Evolutionary conservation across 2,329 filamentous ascomycete genomes (phyloP).

Genomic region (Alternaria ventricosa): DNA sequence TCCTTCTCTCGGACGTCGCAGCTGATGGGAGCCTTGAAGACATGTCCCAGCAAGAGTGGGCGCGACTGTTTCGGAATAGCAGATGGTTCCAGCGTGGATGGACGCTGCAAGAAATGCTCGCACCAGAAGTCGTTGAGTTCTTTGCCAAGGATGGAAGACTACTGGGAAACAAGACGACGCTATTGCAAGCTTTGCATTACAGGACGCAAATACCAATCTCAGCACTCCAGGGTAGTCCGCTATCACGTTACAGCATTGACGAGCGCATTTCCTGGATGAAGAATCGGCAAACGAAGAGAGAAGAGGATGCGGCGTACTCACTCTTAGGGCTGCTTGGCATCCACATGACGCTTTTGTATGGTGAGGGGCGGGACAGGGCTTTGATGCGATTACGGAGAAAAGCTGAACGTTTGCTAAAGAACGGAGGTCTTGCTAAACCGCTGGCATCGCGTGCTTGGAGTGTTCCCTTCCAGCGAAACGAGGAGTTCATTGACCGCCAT

Average conservation of each 20-base stretch:
- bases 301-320: neutral
- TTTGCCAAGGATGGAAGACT: fast-evolving
- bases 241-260: neutral
- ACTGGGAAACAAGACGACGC: neutral
- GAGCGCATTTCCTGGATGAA: neutral
- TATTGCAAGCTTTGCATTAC: neutral
- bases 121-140: neutral
- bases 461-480: too few relatives aligned
- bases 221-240: neutral
- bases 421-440: too few relatives aligned
- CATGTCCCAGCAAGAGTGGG: neutral
- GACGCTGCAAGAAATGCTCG: neutral
- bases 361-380: neutral
- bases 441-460: too few relatives aligned
- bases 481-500: too few relatives aligned
- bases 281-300: neutral
- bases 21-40: too few relatives aligned
- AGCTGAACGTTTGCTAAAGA: neutral
- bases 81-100: neutral
- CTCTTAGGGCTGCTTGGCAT: fast-evolving
- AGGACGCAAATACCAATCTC: neutral
- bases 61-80: neutral
- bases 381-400: neutral
- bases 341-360: neutral
- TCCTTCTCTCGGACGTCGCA: too few relatives aligned